phyloP scores from a whole-genome alignment of 192 early-diverging fungal species.

The Backusella tuberculispora region DNA sequence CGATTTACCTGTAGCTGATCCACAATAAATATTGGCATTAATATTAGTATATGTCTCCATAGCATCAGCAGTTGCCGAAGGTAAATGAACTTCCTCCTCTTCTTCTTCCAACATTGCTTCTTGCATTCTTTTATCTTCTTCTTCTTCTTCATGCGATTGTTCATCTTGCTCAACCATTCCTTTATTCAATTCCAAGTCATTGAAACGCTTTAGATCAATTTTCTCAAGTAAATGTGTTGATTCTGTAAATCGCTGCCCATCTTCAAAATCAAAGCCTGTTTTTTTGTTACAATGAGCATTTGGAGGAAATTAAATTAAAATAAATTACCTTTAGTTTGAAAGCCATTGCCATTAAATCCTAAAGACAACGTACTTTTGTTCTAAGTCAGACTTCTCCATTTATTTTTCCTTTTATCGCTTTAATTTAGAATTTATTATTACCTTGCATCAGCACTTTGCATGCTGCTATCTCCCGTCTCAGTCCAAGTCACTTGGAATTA shows the following conservation, averaged over 20 bases:
- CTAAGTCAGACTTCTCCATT: conserved; percentile 4
- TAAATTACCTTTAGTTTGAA: background rate
- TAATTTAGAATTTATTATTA: background rate
- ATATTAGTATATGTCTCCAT: conserved; percentile 69
- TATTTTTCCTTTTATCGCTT: background rate
- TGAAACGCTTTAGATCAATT: background rate
- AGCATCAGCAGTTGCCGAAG: conserved; percentile 54
- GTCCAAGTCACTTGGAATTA: conserved; percentile 3
- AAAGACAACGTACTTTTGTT: conserved; percentile 8
- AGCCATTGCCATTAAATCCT: conserved; percentile 12
- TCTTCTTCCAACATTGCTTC: background rate
- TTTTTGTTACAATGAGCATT: background rate
- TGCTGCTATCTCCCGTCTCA: conserved; percentile 4
- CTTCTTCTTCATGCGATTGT: background rate
- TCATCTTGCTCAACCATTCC: background rate
- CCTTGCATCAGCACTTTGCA: conserved; percentile 25
- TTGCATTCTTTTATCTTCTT: background rate
- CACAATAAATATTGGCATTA: conserved; percentile 69
- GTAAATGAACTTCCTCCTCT: conserved; percentile 17
- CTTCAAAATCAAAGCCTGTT: background rate
- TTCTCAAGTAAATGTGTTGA: background rate
- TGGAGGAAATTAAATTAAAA: background rate
- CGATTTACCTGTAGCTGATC: conserved; percentile 69
- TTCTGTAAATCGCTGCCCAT: background rate
- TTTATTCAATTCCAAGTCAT: background rate